Evolutionary conservation across 176 grass and related monocot species (phyloP), one percentile per base, ranked within the genome.

Genomic region (Pontederia crassipes): DNA sequence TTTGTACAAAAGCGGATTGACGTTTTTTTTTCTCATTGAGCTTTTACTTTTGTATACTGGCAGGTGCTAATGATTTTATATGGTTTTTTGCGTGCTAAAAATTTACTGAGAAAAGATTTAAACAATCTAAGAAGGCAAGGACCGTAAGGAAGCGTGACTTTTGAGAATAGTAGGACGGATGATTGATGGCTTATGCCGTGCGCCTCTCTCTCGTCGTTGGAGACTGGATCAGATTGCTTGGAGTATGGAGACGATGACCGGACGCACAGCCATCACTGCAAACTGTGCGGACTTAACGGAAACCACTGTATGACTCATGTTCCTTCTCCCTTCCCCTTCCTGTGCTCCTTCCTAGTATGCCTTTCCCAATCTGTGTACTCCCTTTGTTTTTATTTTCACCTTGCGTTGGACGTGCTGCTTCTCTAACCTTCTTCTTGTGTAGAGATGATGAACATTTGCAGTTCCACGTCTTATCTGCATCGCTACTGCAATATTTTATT

Each of bases 231-330:
- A 17, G 18, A 58, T 58, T 52, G 49, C 12, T 52, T 14, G 49
- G 49, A 52, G 11, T 12, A 4, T 12, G 16, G 55, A 28, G 18
- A 12, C 17, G 20, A 58, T 4, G 9, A 56, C 18, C 1, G 5
- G 2, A 9, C 18, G 7, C 12, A 14, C 51, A 54, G 7, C 14
- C 14, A 11, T 28, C 20, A 11, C 55, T 28, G 55, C 55, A 9
- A 17, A 57, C 55, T 59, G 57, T 59, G 26, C 57, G 26, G 57
- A 28, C 18, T 27, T 59, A 29, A 59, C 57, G 57, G 15, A 29
- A 59, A 59, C 57, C 57, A 59, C 57, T 59, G 57, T 59, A 28
- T 59, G 57, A 28, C 24, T 59, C 18, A 12, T 32, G 11, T 3
- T 54, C n/a, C 8, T 4, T 28, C 57, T 13, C 12, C 0, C 24